Evolutionary conservation across 192 early-diverging fungal species (phyloP), one percentile per base, ranked within the genome.

Genomic region (Haplosporangium gracile): DNA sequence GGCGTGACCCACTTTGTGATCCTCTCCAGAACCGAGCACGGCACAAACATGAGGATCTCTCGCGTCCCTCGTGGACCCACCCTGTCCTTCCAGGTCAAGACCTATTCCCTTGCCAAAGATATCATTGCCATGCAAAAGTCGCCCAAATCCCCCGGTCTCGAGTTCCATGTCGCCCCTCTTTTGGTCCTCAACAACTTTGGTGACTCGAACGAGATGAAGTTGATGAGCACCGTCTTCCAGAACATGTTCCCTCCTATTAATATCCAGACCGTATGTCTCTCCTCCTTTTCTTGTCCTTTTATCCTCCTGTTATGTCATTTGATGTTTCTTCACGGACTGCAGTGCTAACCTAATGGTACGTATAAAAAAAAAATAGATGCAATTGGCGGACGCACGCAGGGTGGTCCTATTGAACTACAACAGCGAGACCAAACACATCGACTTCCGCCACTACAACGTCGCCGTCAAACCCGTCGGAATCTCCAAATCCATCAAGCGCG

Each of bases 171-270:
- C 20, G 87, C 95, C 51, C 98, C 98, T 20, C 88, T 99, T 57
- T 90, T 97, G 38, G 96, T 97, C 10, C 81, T 97, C 42, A 97
- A 97, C 89, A 95, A 95, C 79, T 96, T 96, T 89, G 91, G 90
- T 55, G 92, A 94, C 77, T 90, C 89, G 36, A 95, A 95, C 24
- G 91, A 97, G 47, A 92, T 98, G 79, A 97, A 98, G 89, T 90
- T 99, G 57, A 96, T 99, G 94, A 94, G 95, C 3, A 95, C 96
- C 16, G 95, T 98, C 93, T 95, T 99, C 77, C 98, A 99, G 79
- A 98, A 98, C 87, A 93, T 99, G 94, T 98, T 98, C 82, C 98
- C 98, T 2, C 89, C 98, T 2, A 98, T 99, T 79, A 97, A 98
- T 88, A 96, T 98, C 32, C 93, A 96, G 79, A 96, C 92, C 45